phyloP scores from a whole-genome alignment of 2,329 filamentous ascomycete genomes.

The Chaetomium sp. region DNA sequence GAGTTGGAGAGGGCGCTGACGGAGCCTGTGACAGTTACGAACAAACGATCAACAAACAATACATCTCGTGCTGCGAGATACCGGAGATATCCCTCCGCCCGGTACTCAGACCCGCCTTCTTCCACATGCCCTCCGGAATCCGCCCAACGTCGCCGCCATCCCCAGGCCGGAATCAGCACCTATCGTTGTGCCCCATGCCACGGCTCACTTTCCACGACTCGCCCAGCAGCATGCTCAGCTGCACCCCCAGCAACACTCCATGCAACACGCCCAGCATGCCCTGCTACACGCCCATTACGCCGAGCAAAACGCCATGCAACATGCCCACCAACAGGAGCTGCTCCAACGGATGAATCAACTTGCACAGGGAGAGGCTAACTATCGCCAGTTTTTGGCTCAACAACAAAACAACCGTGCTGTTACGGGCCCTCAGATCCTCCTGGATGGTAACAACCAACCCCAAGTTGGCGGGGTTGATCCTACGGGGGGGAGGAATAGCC shows the following conservation, averaged over 20 bases:
- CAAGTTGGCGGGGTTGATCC: slow-evolving; percentile 34
- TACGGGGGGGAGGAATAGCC: slow-evolving; percentile 35
- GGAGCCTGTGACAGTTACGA: slow-evolving; percentile 43
- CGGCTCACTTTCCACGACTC: slow-evolving; percentile 17
- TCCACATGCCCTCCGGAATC: slow-evolving; percentile 18
- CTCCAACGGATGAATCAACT: slow-evolving; percentile 48
- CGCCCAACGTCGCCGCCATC: slow-evolving; percentile 8
- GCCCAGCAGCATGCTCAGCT: not conserved
- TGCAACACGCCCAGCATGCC: slow-evolving; percentile 7
- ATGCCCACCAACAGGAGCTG: slow-evolving; percentile 26
- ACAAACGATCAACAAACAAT: slow-evolving; percentile 53
- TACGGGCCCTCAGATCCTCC: slow-evolving; percentile 45
- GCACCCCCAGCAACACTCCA: no score
- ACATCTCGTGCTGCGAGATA: slow-evolving; percentile 55
- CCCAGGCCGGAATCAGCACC: slow-evolving; percentile 21
- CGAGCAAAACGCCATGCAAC: not conserved
- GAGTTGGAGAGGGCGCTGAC: slow-evolving; percentile 1
- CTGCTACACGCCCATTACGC: no score
- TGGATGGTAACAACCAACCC: slow-evolving; percentile 38
- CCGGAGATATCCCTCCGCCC: slow-evolving; percentile 37
- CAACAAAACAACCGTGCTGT: slow-evolving; percentile 47
- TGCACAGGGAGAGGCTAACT: slow-evolving; percentile 49
- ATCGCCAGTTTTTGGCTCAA: slow-evolving; percentile 47
- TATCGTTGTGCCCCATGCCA: slow-evolving; percentile 4
- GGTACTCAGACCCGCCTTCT: slow-evolving; percentile 24